Evolutionary conservation across 2,329 filamentous ascomycete genomes (phyloP).

Genomic region (Celoporthe dispersa): DNA sequence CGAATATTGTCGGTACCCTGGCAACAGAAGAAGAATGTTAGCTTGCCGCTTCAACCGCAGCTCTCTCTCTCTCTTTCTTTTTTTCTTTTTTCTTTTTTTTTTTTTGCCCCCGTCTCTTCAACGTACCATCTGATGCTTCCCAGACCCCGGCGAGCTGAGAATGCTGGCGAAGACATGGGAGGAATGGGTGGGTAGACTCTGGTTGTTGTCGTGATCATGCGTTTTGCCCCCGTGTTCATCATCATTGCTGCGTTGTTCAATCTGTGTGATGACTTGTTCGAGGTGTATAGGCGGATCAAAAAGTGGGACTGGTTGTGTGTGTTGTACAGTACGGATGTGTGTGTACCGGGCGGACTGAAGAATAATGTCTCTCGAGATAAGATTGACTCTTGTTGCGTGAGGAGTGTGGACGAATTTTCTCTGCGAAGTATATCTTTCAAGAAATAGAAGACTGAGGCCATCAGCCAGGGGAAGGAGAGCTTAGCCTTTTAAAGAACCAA

Average conservation of each 20-base stretch:
- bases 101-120: not conserved
- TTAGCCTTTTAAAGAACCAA: not conserved
- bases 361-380: not conserved
- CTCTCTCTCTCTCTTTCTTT: not conserved
- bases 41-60: not conserved
- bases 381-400: not conserved
- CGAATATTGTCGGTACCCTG: slow-evolving; percentile 26
- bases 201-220: slow-evolving; percentile 25
- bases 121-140: slow-evolving; percentile 21
- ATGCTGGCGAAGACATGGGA: slow-evolving; percentile 12
- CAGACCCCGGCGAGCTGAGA: slow-evolving; percentile 16
- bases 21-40: not conserved
- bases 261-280: slow-evolving; percentile 2
- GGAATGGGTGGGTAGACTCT: slow-evolving; percentile 25
- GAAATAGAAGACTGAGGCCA: too few relatives aligned
- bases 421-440: not conserved
- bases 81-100: not conserved
- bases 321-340: not conserved
- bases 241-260: slow-evolving; percentile 16
- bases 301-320: slow-evolving; percentile 8
- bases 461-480: too few relatives aligned
- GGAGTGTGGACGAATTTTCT: not conserved
- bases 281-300: not conserved
- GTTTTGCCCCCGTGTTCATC: slow-evolving; percentile 23
- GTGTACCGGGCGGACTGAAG: not conserved